Evolutionary conservation across 108 stramenopile species (phyloP), one percentile per base, ranked within the genome.

Genomic region (Cyclotella kingstonii): DNA sequence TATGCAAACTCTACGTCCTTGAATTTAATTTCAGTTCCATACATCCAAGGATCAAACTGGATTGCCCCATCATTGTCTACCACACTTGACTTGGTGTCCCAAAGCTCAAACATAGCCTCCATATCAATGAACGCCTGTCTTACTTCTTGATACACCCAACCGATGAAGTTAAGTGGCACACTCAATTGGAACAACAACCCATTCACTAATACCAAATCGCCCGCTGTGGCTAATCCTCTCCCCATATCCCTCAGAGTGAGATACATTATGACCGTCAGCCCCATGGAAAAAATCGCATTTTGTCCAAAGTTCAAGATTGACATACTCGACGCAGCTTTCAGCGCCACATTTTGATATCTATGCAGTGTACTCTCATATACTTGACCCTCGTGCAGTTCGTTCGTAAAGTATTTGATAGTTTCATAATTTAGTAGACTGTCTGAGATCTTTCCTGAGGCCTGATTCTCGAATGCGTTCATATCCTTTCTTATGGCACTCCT

Each of bases 361-460:
- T 43, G 63, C 26, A 99, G 78, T 5, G 81, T 78, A 5, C 56
- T 53, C 68, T 97, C 96, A 63, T 99, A 99, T 23, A 81, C 72
- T 0, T 77, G 52, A 22, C 86, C 94, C 81, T 99, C 98, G 61
- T 96, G 94, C 18, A 44, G 29, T 29, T 94, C 90, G 72, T 97
- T 97, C 47, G 83, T 88, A 68, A 98, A 99, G 65, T 93, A 97
- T 66, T 99, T 97, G 36, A 99, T 96, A 7, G 96, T 98, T 70
- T 99, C 98, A 66, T 98, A 98, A 68, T 99, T 99, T 52, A 99
- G 68, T 23, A 99, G 68, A 9, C 89, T 88, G 52, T 99, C 98
- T 1, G 94, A 82, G n/a, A 95, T 93, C 45, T 89, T 84, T 2
- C 91, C 90, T 18, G 72, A 77, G 5, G 96, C 98, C 54, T 92